Percentiles rank a stretch among this genome's conserved stretches.
Evolutionary conservation across 2,329 filamentous ascomycete species (phyloP).

Genomic region (Westerdykella ornata): DNA sequence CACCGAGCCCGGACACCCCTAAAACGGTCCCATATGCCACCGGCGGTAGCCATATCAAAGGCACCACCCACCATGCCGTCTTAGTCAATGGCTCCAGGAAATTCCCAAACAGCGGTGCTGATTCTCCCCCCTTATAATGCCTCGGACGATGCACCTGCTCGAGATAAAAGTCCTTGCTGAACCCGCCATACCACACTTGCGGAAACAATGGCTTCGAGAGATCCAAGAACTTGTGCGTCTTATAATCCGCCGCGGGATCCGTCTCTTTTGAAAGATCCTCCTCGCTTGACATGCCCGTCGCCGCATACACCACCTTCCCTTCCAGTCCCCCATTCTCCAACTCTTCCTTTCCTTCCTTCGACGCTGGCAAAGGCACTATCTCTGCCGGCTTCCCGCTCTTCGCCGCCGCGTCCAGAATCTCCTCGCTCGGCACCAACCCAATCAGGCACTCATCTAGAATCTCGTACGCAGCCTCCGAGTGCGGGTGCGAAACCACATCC

Average conservation of each 20-base stretch:
- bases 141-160: slow-evolving; percentile 92
- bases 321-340: slow-evolving; percentile 40
- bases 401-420: slow-evolving; percentile 47
- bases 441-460: slow-evolving; percentile 81
- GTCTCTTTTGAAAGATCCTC: slow-evolving; percentile 86
- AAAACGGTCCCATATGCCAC: slow-evolving; percentile 65
- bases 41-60: slow-evolving; percentile 75
- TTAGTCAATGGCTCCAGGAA: slow-evolving; percentile 95
- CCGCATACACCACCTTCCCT: slow-evolving; percentile 45
- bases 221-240: slow-evolving; percentile 89
- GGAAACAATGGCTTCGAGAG: slow-evolving; percentile 74
- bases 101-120: slow-evolving; percentile 92
- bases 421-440: slow-evolving; percentile 65
- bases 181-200: slow-evolving; percentile 83
- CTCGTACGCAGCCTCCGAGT: slow-evolving; percentile 92
- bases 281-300: slow-evolving; percentile 81
- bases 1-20: slow-evolving; percentile 54
- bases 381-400: slow-evolving; percentile 44
- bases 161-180: slow-evolving; percentile 92
- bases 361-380: slow-evolving; percentile 50
- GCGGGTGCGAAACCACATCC: slow-evolving; percentile 73
- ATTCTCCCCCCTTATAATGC: slow-evolving; percentile 89
- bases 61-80: slow-evolving; percentile 91
- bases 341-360: slow-evolving; percentile 44
- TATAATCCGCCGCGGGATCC: slow-evolving; percentile 67